Evolutionary conservation across 208 protist genomes (phyloP), one percentile per base, ranked within the genome.

Genomic region (Naegleria gruberi): DNA sequence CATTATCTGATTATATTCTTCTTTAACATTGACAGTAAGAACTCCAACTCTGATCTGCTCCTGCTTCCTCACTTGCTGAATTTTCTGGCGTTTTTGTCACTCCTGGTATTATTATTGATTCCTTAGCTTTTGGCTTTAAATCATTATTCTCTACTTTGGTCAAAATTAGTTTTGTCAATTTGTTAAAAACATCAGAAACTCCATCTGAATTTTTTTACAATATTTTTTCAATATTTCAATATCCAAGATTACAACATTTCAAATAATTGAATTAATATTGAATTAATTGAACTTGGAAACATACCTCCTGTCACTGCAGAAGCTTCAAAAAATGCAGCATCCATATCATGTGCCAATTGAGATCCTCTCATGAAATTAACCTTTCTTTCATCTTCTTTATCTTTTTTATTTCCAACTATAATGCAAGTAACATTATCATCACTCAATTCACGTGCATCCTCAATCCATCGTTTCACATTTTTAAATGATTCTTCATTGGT

Each of bases 391-490:
- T 42, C 17, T n/a, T 84, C 42, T 84, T 42, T 84, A 45, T 84
- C 81, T 84, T 84, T 84, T 43, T 84, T 84, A 45, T 84, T 84
- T 84, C 81, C 81, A 45, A 84, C 81, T 84, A 84, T 12, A n/a
- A 45, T 26, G 30, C 41, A 41, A 44, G 41, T 45, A n/a, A 84
- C n/a, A 44, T 84, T 23, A 46, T 84, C 42, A 45, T 34, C 40
- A n/a, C 41, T 45, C n/a, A 84, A 44, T 23, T 17, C 15, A 45
- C 40, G 42, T 44, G 81, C 81, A 44, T 95, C 94, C 34, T 90
- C 42, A 81, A 95, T 95, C 93, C 93, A 94, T 42, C n/a, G 47
- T 91, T 44, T 82, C 74, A 45, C 34, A 86, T 47, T 45, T 77
- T 91, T 92, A 84, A 95, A 92, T 15, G 92, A 89, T 82, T 51